Evolutionary conservation across 371 early-diverging fungal species (phyloP), one percentile per base, ranked within the genome.

Genomic region (Aphelidium insulamus): DNA sequence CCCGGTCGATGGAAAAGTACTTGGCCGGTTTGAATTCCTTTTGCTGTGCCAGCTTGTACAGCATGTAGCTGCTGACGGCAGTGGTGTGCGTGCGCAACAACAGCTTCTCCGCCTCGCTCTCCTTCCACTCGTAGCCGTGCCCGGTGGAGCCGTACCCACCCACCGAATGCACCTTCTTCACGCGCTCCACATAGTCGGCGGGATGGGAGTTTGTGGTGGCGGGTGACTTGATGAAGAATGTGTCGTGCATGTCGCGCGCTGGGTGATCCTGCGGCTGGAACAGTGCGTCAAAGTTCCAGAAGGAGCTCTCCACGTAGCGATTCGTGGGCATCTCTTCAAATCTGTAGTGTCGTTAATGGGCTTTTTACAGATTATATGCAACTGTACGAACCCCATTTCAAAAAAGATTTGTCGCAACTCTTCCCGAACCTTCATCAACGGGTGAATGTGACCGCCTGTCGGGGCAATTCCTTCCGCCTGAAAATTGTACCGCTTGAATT

Each of bases 221-320:
- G 7, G 97, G 94, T 37, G 80, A 79, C 37, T 67, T 71, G 36
- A 97, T 52, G 67, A 92, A 98, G 69, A 99, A 99, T 23, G 99
- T 99, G 52, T 99, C 99, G 55, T 99, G 99, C 25, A 82, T 71
- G 56, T 98, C 97, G 46, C 99, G 77, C 9, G 98, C 90, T 35
- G 98, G 90, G 57, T 99, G 99, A 54, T 97, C 85, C 63, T 99
- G 99, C 26, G 99, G 98, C 54, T 95, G 94, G 73, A 95, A 99
- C 37, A 99, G 76, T 20, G 95, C 83, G 55, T 99, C 99, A 55
- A 99, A 99, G 65, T 99, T 98, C 98, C 99, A 99, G 77, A 99
- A 99, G 48, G 94, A 86, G 29, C 83, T 80, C 54, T 98, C 99
- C 37, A 94, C 92, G 59, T 78, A 99, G 54, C 77, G 68, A 68